These are phyloP conservation scores for Malus hybrid DNA, from an alignment of 331 rosid species.

Conservation along the genomic window DNA sequence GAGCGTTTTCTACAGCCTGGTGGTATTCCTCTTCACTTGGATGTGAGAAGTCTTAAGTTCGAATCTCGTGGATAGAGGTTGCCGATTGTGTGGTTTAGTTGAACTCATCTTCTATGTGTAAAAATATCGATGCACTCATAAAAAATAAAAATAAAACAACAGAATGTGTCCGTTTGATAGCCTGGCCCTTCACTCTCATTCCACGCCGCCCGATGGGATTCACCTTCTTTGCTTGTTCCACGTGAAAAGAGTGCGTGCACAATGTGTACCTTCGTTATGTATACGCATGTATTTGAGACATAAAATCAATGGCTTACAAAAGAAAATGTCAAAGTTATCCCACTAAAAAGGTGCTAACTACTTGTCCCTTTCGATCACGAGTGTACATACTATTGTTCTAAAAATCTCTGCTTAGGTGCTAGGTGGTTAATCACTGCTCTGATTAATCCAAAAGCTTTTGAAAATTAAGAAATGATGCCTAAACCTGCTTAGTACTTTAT, in stretches of 20 bases:
- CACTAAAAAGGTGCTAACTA: neutral
- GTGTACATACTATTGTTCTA: slow-evolving; percentile 8
- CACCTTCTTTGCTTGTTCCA: slow-evolving; percentile 39
- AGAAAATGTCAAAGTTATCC: neutral
- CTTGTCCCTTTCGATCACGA: neutral
- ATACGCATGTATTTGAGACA: neutral
- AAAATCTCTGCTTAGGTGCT: too few species aligned
- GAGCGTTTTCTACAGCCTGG: slow-evolving; percentile 30
- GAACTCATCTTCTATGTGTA: too few species aligned
- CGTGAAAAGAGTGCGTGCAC: slow-evolving; percentile 26
- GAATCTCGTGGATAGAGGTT: too few species aligned
- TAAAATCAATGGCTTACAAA: neutral
- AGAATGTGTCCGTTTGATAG: slow-evolving; percentile 33
- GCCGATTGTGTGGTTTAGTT: too few species aligned
- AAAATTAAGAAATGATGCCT: too few species aligned
- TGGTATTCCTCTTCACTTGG: too few species aligned
- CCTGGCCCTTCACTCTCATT: slow-evolving; percentile 35
- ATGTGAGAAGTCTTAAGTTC: too few species aligned
- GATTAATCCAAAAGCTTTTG: too few species aligned
- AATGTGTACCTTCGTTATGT: neutral
- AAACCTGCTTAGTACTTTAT: too few species aligned
- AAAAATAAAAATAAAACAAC: too few species aligned
- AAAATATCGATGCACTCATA: too few species aligned
- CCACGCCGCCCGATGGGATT: slow-evolving; percentile 42
- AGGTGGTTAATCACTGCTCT: rapidly evolving